Percentiles rank a stretch among this genome's conserved stretches.
Evolutionary conservation across 208 protist species (phyloP).

Genomic region (Endotrypanum monterogeii): DNA sequence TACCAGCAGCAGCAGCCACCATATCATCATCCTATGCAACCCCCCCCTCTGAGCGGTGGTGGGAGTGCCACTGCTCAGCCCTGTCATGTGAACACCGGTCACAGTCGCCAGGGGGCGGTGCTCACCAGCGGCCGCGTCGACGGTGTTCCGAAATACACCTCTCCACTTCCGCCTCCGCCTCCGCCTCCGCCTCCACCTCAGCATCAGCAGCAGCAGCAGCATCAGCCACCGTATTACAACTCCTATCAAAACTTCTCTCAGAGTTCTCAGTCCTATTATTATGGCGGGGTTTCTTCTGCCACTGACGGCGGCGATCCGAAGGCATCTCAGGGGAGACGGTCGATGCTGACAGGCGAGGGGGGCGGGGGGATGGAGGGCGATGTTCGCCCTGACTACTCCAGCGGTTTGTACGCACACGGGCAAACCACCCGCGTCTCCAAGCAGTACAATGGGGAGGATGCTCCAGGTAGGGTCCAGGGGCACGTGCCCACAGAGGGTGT

Average conservation of each 20-base stretch:
- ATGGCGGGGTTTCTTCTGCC: neutral
- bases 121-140: neutral
- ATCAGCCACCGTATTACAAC: neutral
- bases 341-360: neutral
- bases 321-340: neutral
- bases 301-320: conserved; percentile 1
- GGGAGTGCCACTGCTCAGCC: neutral
- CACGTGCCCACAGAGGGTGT: neutral
- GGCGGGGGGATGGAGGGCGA: neutral
- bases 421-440: neutral
- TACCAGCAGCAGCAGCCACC: conserved; percentile 10
- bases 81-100: neutral
- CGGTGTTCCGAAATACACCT: neutral
- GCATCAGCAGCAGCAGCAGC: conserved; percentile 8
- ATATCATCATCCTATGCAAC: neutral
- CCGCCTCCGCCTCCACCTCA: too few relatives aligned
- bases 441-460: conserved; percentile 2
- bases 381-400: conserved; percentile 1
- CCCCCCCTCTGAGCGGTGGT: neutral
- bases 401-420: neutral
- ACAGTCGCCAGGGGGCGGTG: neutral
- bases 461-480: neutral
- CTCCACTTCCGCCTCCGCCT: too few relatives aligned
- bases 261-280: neutral
- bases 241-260: neutral